Evolutionary conservation across 495 filamentous ascomycete species (phyloP).

Genomic region (Trichoderma parareesei): DNA sequence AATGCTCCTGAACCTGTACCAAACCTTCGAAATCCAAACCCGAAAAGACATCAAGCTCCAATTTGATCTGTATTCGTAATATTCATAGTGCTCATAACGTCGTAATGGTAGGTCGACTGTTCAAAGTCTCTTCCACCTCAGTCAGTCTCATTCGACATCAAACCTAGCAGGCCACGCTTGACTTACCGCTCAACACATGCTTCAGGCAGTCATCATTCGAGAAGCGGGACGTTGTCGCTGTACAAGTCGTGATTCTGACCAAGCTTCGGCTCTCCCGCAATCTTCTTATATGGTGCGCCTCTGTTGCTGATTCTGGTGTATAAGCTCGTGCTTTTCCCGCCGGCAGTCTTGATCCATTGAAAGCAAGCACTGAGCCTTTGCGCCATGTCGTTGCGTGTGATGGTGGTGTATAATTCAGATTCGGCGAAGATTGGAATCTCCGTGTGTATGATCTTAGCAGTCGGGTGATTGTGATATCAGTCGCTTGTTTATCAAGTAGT

Average conservation of each 20-base stretch:
- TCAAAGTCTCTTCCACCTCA: background rate
- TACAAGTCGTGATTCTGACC: background rate
- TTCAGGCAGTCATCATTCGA: background rate
- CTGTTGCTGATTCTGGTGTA: background rate
- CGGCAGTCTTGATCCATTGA: slow-evolving; percentile 3
- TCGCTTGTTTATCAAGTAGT: background rate
- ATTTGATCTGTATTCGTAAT: background rate
- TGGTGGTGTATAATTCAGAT: background rate
- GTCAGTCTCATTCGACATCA: background rate
- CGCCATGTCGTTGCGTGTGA: background rate
- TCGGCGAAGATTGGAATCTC: no score
- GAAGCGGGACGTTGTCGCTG: background rate
- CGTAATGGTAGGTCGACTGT: background rate
- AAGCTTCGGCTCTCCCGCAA: background rate
- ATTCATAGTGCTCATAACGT: background rate
- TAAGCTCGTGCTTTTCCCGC: background rate
- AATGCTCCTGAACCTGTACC: background rate
- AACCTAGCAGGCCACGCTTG: background rate
- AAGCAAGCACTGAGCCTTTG: slow-evolving; percentile 3
- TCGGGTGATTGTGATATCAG: background rate
- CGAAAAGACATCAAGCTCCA: no score
- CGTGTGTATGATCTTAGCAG: no score
- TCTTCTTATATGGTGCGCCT: background rate
- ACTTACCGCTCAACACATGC: background rate
- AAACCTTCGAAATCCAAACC: no score